Conservation (phyloP, 176 grass and related monocot genomes). For the Eragrostis curvula region DNA sequence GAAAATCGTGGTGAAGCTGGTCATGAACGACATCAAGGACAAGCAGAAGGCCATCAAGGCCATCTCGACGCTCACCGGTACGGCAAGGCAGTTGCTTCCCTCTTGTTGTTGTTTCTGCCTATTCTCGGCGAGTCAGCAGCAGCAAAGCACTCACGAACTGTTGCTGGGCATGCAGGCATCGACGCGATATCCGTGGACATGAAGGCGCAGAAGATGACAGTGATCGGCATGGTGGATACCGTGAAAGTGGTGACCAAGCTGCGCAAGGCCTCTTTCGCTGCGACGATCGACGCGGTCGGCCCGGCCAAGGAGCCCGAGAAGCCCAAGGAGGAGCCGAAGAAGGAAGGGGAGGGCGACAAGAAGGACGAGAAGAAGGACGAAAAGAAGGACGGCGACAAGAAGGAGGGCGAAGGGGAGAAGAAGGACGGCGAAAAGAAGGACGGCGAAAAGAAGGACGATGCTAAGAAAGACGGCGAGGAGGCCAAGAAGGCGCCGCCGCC, state of each 20-base stretch:
- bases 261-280: slow-evolving; percentile 63
- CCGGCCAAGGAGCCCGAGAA: slow-evolving; percentile 80
- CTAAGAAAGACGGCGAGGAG: slow-evolving; percentile 30
- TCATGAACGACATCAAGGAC: slow-evolving; percentile 69
- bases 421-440: slow-evolving; percentile 38
- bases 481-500: slow-evolving; percentile 15
- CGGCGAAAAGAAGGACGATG: slow-evolving; percentile 14
- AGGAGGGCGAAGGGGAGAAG: not conserved
- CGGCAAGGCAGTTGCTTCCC: not conserved
- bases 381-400: slow-evolving; percentile 42
- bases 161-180: slow-evolving; percentile 49
- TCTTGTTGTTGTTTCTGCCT: not conserved
- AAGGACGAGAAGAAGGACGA: slow-evolving; percentile 26
- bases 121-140: not conserved
- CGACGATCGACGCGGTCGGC: slow-evolving; percentile 58
- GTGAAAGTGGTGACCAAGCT: slow-evolving; percentile 83
- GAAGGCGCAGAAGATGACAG: slow-evolving; percentile 70
- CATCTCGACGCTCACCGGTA: slow-evolving; percentile 65
- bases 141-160: not conserved
- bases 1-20: slow-evolving; percentile 86
- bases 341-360: slow-evolving; percentile 44
- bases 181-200: slow-evolving; percentile 81
- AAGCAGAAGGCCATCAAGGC: slow-evolving; percentile 92
- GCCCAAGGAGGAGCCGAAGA: slow-evolving; percentile 4
- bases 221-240: slow-evolving; percentile 75